A percentile compares a stretch with the other conserved stretches of the same genome.
These are phyloP conservation scores for Glutinoglossum americanum DNA, from an alignment of 495 filamentous ascomycete species.

Conservation along the genomic window DNA sequence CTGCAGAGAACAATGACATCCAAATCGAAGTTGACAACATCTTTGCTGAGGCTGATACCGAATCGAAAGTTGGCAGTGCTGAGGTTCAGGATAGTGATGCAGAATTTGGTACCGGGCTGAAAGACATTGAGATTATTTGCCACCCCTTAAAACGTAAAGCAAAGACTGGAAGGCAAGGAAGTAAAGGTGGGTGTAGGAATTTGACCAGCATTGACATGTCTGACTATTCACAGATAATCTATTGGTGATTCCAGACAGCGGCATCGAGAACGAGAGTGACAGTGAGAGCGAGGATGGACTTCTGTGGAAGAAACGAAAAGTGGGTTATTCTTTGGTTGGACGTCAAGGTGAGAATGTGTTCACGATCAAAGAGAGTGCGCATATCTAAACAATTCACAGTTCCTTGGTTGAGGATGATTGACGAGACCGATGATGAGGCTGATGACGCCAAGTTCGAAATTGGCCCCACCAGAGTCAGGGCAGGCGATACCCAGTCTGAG, in stretches of 20 bases:
- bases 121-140: neutral
- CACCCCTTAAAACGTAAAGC: neutral
- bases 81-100: neutral
- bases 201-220: neutral
- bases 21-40: neutral
- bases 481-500: neutral
- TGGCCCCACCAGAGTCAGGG: neutral
- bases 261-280: neutral
- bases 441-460: neutral
- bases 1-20: neutral
- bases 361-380: neutral
- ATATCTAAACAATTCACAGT: neutral
- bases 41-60: neutral
- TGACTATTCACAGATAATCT: neutral
- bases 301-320: constrained; percentile 1
- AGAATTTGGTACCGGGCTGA: neutral
- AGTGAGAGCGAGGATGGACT: neutral
- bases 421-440: neutral
- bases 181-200: neutral
- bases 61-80: neutral
- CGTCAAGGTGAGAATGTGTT: neutral
- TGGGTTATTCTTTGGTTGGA: neutral
- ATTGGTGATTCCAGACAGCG: neutral
- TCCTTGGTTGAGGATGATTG: neutral
- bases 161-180: neutral